These are phyloP conservation scores for Plasmodium yoelii DNA, from an alignment of 169 alveolate species.

Conservation along the genomic window DNA sequence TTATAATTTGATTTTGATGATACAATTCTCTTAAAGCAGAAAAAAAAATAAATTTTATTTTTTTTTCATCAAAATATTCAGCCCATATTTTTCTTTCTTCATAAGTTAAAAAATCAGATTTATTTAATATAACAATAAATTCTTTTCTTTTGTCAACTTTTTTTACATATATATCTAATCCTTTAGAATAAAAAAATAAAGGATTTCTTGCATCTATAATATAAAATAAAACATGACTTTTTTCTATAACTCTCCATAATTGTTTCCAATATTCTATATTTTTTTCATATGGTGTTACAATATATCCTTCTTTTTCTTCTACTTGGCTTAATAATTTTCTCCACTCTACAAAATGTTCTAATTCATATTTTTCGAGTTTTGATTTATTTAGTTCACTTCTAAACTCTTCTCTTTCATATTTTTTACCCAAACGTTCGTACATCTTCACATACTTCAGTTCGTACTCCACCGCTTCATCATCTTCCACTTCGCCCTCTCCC, in stretches of 20 bases:
- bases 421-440: slow-evolving; percentile 64
- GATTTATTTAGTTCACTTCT: slow-evolving; percentile 69
- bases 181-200: slow-evolving; percentile 92
- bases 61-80: slow-evolving; percentile 89
- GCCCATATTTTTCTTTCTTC: slow-evolving; percentile 94
- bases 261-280: slow-evolving; percentile 99
- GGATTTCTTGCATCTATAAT: slow-evolving; percentile 99
- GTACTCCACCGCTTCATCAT: neutral
- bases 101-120: slow-evolving; percentile 94
- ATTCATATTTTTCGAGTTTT: slow-evolving; percentile 79
- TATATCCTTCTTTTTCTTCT: slow-evolving; percentile 93
- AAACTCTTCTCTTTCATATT: slow-evolving; percentile 30
- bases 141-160: slow-evolving; percentile 92
- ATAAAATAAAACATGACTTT: slow-evolving; percentile 94
- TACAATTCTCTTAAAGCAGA: slow-evolving; percentile 88
- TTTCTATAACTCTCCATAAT: slow-evolving; percentile 99
- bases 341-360: slow-evolving; percentile 83
- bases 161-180: slow-evolving; percentile 91
- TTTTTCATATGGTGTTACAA: slow-evolving; percentile 98
- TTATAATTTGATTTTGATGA: slow-evolving; percentile 34
- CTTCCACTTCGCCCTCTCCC: neutral
- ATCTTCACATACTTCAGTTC: slow-evolving; percentile 9
- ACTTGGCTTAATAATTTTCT: slow-evolving; percentile 79
- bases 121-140: slow-evolving; percentile 92
- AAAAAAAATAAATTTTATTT: slow-evolving; percentile 92